Conservation (phyloP, 495 filamentous ascomycete species). For the Xylaria palmicola region DNA sequence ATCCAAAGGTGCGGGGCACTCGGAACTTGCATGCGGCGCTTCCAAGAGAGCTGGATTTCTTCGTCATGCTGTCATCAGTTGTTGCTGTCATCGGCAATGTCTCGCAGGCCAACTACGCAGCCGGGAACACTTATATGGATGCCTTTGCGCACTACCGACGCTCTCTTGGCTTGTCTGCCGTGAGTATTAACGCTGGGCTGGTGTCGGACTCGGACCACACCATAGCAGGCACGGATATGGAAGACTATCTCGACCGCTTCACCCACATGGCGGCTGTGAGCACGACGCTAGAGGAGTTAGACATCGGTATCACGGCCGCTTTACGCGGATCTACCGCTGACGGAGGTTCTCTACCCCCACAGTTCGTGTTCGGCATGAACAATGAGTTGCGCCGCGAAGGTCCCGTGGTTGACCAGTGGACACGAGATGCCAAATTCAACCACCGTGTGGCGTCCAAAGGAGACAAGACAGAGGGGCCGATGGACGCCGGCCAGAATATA, state of each 20-base stretch:
- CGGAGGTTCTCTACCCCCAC: not conserved
- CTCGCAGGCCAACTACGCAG: constrained; percentile 56
- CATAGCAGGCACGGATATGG: constrained; percentile 3
- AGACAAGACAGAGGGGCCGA: not conserved
- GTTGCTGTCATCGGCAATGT: constrained; percentile 47
- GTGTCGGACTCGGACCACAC: constrained; percentile 19
- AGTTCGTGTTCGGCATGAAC: constrained; percentile 8
- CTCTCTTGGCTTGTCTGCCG: constrained; percentile 31
- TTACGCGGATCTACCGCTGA: constrained; percentile 2
- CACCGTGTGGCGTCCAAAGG: not conserved
- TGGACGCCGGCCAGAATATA: not conserved
- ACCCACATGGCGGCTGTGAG: not conserved
- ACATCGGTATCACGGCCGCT: not conserved
- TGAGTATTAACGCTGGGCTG: constrained; percentile 42
- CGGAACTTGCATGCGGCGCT: constrained; percentile 48
- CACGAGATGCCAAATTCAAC: constrained; percentile 7
- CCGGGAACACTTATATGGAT: constrained; percentile 54
- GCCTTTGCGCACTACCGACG: constrained; percentile 37
- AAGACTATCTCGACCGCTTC: constrained; percentile 5
- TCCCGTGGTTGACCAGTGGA: constrained; percentile 1
- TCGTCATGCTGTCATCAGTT: constrained; percentile 53
- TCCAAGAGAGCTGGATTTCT: constrained; percentile 38
- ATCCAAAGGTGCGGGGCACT: constrained; percentile 52
- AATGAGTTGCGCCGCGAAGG: not conserved
- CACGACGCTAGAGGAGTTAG: constrained; percentile 3